Conservation (phyloP, 208 protist species). For the Crithidia expoeki region DNA sequence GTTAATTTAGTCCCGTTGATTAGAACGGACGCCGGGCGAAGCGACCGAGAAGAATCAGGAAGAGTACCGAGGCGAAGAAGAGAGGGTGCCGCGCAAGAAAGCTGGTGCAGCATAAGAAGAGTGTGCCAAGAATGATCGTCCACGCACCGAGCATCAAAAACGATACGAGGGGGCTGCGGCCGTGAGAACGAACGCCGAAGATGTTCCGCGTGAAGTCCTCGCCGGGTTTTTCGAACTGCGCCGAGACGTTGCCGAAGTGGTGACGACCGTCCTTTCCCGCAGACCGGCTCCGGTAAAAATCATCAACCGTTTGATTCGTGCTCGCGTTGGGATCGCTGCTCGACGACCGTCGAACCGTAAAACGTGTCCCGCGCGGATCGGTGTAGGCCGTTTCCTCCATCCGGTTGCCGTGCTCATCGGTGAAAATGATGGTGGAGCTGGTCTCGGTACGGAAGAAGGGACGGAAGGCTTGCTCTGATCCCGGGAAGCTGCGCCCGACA, state of each 20-base stretch:
- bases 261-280: slow-evolving; percentile 57
- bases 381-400: slow-evolving; percentile 84
- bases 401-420: slow-evolving; percentile 76
- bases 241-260: slow-evolving; percentile 61
- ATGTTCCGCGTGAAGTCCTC: slow-evolving; percentile 71
- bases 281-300: slow-evolving; percentile 54
- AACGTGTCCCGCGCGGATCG: slow-evolving; percentile 65
- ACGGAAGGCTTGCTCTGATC: slow-evolving; percentile 51
- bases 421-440: slow-evolving; percentile 52
- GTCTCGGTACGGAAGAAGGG: slow-evolving; percentile 67
- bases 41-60: slow-evolving; percentile 61
- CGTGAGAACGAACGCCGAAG: slow-evolving; percentile 77
- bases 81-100: slow-evolving; percentile 75
- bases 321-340: slow-evolving; percentile 75
- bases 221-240: slow-evolving; percentile 41
- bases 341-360: slow-evolving; percentile 67
- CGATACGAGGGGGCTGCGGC: slow-evolving; percentile 62
- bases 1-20: too few species aligned
- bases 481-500: slow-evolving; percentile 47
- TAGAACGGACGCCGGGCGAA: slow-evolving; percentile 26
- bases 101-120: slow-evolving; percentile 49
- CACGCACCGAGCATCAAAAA: slow-evolving; percentile 74
- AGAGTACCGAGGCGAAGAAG: slow-evolving; percentile 61
- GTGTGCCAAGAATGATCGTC: slow-evolving; percentile 61
- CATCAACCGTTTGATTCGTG: slow-evolving; percentile 64